Conservation (phyloP, 306 rosid species). For the Dalbergia cultrata region DNA sequence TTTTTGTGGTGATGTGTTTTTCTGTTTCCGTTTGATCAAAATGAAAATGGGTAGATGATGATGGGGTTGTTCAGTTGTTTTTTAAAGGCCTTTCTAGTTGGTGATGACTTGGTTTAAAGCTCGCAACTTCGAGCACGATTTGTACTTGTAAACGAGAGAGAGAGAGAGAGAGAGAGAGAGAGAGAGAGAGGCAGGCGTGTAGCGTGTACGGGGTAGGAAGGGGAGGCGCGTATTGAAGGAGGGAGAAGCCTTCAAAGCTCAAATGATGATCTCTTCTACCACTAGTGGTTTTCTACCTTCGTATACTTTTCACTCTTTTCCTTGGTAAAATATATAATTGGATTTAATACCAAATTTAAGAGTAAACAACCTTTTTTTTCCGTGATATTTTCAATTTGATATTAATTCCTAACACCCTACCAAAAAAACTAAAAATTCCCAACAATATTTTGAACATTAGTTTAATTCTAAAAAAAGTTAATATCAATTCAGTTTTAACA, state of each 20-base stretch:
- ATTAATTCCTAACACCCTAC: no score
- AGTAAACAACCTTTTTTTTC: no score
- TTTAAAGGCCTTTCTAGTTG: neutral
- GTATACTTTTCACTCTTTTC: neutral
- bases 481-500: no score
- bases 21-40: neutral
- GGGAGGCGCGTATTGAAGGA: slow-evolving; percentile 41
- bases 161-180: slow-evolving; percentile 8
- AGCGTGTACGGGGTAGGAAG: slow-evolving; percentile 34
- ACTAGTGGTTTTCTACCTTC: neutral
- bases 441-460: no score
- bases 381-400: no score
- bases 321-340: no score
- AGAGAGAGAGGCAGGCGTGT: slow-evolving; percentile 19
- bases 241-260: slow-evolving; percentile 50
- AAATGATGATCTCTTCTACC: slow-evolving; percentile 24
- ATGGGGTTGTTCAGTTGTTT: neutral
- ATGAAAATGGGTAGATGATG: neutral
- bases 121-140: slow-evolving; percentile 1
- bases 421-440: no score
- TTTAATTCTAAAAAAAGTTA: no score
- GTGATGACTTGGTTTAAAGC: slow-evolving; percentile 13
- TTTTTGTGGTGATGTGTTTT: neutral
- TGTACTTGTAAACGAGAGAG: neutral
- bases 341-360: no score